Evolutionary conservation across 192 early-diverging fungal genomes (phyloP), one percentile per base, ranked within the genome.

Genomic region (Umbelopsis vinacea): DNA sequence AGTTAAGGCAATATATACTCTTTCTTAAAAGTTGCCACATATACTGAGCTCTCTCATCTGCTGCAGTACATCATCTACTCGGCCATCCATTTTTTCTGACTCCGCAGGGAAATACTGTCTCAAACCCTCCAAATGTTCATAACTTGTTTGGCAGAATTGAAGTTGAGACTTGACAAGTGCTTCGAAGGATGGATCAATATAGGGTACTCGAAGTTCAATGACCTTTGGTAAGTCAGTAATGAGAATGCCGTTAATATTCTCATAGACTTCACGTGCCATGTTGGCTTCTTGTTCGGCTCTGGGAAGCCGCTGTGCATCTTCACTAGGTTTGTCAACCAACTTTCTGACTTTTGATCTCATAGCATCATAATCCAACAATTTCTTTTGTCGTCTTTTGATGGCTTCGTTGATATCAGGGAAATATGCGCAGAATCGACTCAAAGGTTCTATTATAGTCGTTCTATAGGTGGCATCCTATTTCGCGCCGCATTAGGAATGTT

Each of bases 331-430:
- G 46, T 94, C 92, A 46, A 94, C 89, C 76, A 95, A 78, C 77
- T 96, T 96, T 23, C 90, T 81, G 24, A 94, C 89, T 74, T 87
- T 89, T 17, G 86, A 86, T 10, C 87, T 81, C 7, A 87, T 82
- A 45, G 89, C 82, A 71, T 99, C 98, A 75, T 97, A 94, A 74
- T 99, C 98, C 9, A 96, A 83, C 22, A 95, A 74, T 73, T 97
- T 95, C 72, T 93, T 91, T 57, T 92, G 84, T 45, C 97, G 89
- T 70, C 94, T 91, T 78, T 92, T 94, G 29, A 97, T 94, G 19
- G 92, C 91, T 73, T 96, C 93, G 78, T 97, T 95, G 73, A 97
- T 89, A 69, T 97, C 95, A 4, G 98, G 96, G 71, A 99, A 91
- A 67, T 91, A 96, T 66, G 85, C 88, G 68, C 88, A 88, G 76